Evolutionary conservation across 345 rosid species (phyloP), one percentile per base, ranked within the genome.

Genomic region (Cochlearia excelsa): DNA sequence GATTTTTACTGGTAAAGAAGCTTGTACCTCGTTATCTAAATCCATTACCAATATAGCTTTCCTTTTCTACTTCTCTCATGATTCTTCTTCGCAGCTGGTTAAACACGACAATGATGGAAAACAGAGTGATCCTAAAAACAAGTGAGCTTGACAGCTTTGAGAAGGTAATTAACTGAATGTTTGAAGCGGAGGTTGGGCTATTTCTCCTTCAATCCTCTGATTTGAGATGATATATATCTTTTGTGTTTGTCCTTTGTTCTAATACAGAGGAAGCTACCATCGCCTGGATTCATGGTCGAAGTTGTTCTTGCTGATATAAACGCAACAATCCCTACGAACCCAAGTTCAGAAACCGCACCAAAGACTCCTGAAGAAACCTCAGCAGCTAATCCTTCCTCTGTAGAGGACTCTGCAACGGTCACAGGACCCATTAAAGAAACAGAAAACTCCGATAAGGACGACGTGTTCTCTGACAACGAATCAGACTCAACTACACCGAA

Each of bases 211-310:
- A 34, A 4, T 43, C 30, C 47, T 49, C 3, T 0, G 26, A 42
- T 37, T 54, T 41, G 49, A 16, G 46, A 29, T 58, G 56, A 51
- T 71, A 27, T 35, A 38, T 16, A 16, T 16, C 26, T 4, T 30
- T 40, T 54, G 44, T 65, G 62, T 51, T 65, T 71, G 51, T 11
- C 16, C 30, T 54, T 53, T 53, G 42, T 46, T 54, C 26, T 16
- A 46, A 49, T 74, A 69, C 86, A 88, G 95, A 80, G 95, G 73
- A 88, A 88, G 73, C 77, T 85, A 73, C 90, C 93, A 16, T 88
- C 93, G 1, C 90, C 95, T 3, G 93, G 92, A 41, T 88, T 88
- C 59, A 87, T 85, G 74, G 84, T 85, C 5, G 95, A 88, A 77
- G 84, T 88, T 33, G 93, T 83, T 45, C 78, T 83, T 43, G 78